Percentiles rank a stretch among this genome's conserved stretches.
These are phyloP conservation scores for Fusarium vanettenii DNA, from an alignment of 2,329 filamentous ascomycete genomes.

Conservation along the genomic window DNA sequence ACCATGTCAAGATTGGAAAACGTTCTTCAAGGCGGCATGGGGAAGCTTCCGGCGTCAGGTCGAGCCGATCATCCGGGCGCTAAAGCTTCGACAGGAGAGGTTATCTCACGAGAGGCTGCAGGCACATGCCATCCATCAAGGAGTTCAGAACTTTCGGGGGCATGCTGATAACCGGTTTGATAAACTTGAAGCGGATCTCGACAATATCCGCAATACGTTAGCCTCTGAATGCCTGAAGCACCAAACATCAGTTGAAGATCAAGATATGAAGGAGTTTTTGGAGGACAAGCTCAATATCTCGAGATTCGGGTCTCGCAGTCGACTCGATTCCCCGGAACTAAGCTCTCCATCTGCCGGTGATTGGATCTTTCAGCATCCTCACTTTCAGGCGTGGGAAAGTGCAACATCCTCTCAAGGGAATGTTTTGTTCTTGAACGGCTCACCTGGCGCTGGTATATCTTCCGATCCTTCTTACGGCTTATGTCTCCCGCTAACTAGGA, in stretches of 20 bases:
- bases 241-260: fast-evolving
- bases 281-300: neutral
- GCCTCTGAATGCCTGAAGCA: fast-evolving
- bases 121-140: neutral
- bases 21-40: slow-evolving; percentile 6
- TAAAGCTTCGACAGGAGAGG: neutral
- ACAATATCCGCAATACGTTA: neutral
- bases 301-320: fast-evolving
- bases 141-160: neutral
- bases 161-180: neutral
- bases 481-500: neutral
- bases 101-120: neutral
- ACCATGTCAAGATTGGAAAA: slow-evolving; percentile 5
- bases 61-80: slow-evolving; percentile 1
- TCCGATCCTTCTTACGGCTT: neutral
- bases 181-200: fast-evolving
- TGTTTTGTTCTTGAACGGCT: slow-evolving; percentile 18
- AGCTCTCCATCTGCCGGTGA: slow-evolving; percentile 1
- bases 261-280: neutral
- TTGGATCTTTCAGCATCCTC: slow-evolving; percentile 11
- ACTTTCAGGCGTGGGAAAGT: slow-evolving; percentile 3
- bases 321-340: fast-evolving
- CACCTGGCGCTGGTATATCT: slow-evolving; percentile 16
- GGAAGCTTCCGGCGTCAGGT: slow-evolving; percentile 17
- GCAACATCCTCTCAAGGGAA: neutral